These are phyloP conservation scores for Smittium culicis DNA, from an alignment of 371 early-diverging fungal species.

Conservation along the genomic window DNA sequence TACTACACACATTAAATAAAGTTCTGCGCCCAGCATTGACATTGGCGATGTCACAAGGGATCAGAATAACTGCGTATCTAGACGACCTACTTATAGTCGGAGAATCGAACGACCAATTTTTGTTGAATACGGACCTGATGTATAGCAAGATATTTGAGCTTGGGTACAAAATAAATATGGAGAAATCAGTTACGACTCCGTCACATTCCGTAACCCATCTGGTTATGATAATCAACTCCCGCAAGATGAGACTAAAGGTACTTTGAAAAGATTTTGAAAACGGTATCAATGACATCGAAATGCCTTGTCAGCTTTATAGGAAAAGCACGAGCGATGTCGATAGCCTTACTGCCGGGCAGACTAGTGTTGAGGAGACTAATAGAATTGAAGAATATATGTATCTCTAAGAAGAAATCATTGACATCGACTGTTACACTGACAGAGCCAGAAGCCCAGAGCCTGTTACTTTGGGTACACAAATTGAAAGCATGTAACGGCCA, in stretches of 20 bases:
- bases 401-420: background rate
- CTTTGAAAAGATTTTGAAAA: background rate
- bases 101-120: background rate
- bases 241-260: background rate
- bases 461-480: background rate
- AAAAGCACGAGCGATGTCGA: background rate
- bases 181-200: background rate
- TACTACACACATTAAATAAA: conserved; percentile 33
- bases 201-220: background rate
- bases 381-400: background rate
- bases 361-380: background rate
- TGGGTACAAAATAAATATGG: background rate
- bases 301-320: background rate
- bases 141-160: background rate
- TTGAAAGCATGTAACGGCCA: background rate
- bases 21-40: conserved; percentile 26
- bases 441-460: background rate
- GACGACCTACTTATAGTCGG: background rate
- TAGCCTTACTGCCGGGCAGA: background rate
- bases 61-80: conserved; percentile 18
- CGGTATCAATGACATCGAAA: background rate
- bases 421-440: background rate
- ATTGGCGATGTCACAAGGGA: conserved; percentile 22
- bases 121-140: background rate
- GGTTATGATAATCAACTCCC: background rate